Evolutionary conservation across 164 flowering plant species (phyloP).

Genomic region (Annona squamosa): DNA sequence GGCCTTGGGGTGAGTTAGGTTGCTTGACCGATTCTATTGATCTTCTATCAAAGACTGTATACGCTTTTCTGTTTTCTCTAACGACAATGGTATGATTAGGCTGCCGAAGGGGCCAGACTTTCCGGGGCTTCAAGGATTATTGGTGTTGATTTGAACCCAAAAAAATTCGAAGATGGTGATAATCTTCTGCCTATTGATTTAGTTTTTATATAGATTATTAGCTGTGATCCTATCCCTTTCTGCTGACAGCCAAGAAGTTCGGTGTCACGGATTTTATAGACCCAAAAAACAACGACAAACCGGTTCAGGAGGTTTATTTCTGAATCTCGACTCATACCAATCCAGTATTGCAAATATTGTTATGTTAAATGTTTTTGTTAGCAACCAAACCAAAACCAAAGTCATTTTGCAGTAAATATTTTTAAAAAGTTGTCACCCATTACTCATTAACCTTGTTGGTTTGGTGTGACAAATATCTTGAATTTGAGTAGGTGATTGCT

Average conservation of each 20-base stretch:
- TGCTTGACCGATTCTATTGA: too few relatives aligned
- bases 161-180: conserved; percentile 27
- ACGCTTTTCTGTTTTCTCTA: too few relatives aligned
- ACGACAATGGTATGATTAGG: conserved; percentile 10
- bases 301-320: conserved; percentile 34
- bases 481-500: conserved; percentile 32
- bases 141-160: conserved; percentile 26
- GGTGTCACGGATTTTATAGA: conserved; percentile 39
- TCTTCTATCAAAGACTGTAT: not conserved
- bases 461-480: not conserved
- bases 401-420: not conserved
- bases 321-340: not conserved
- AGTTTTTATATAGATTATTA: not conserved
- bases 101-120: conserved; percentile 34
- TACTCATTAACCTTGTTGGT: not conserved
- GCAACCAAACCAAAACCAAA: not conserved
- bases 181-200: not conserved
- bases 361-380: too few relatives aligned
- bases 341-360: not conserved
- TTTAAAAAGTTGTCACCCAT: not conserved
- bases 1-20: conserved; percentile 63
- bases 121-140: conserved; percentile 32
- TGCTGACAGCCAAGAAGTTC: conserved; percentile 39
- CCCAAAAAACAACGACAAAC: conserved; percentile 30
- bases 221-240: not conserved